Base-by-base conservation (phyloP, 306 rosid genomes). In the Quercus robur region DNA sequence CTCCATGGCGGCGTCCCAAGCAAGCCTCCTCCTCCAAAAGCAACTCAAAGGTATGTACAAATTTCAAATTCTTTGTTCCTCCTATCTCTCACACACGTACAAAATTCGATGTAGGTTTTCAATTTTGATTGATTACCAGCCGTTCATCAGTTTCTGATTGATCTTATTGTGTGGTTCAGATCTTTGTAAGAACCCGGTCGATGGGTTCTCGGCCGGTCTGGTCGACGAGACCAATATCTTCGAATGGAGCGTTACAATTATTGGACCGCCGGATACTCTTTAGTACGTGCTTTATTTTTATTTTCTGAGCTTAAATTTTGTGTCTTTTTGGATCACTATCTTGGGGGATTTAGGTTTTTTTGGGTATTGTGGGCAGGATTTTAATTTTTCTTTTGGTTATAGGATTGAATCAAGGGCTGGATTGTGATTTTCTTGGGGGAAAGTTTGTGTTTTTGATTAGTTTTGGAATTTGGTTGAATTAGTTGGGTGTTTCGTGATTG, bases 181-280 rank as follows among this genome's bases (percentile, higher is more conserved):
- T 95, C 99, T 95, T 90, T 91, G 98, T 89, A 95, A 89, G 78
- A 81, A 91, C 66, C 99, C 98, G 0, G 99, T 95, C 5, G 99
- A 93, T 35, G 99, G 99, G 1, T 95, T 95, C 85, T 95, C 99
- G 10, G 99, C 99, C 4, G 99, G 99, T 79, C 91, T 95, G 72
- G 96, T 95, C 1, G 97, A 93, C 20, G 99, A 95, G 82, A 89
- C 4, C 77, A 93, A 93, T 87, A 91, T 95, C 71, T 95, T 95
- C 71, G 99, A 95, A 80, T 95, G 99, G 99, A 95, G 99, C 85
- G 99, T 95, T 58, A 95, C 99, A 55, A 78, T 95, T 84, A 95
- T 95, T 86, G 99, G 99, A 56, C 99, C 99, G 11, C 99, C 99
- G 6, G 99, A 95, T 89, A 95, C 99, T 80, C 99, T 93, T 3